Conservation (phyloP, 805 yeast genomes). For the Lipomyces japonicus region DNA sequence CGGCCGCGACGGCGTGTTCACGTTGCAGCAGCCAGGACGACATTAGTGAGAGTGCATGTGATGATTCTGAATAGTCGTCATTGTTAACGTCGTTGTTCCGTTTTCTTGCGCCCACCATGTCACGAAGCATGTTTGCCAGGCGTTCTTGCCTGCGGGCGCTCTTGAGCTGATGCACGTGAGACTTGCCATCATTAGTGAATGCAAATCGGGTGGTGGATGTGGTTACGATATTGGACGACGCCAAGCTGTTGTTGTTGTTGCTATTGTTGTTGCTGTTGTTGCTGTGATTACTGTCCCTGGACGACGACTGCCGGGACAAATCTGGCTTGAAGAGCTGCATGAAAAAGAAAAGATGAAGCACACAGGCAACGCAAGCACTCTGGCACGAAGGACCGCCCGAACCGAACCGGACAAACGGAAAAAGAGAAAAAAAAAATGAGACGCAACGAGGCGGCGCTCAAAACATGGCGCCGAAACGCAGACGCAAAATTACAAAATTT, state of each 20-base stretch:
- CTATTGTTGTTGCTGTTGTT: constrained; percentile 1
- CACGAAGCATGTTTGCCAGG: constrained; percentile 61
- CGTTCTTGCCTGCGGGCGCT: constrained; percentile 53
- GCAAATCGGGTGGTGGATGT: constrained; percentile 12
- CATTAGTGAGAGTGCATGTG: constrained; percentile 21
- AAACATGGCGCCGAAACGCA: too few species aligned
- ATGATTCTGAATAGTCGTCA: constrained; percentile 18
- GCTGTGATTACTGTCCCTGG: neutral
- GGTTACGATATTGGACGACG: too few species aligned
- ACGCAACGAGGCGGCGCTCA: too few species aligned
- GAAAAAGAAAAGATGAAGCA: neutral
- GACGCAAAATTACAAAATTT: too few species aligned
- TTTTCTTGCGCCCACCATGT: constrained; percentile 34
- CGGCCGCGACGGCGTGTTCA: neutral
- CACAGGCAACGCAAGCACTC: neutral
- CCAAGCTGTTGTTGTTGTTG: constrained; percentile 23
- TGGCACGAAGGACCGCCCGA: too few species aligned
- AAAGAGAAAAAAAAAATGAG: too few species aligned
- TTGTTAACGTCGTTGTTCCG: constrained; percentile 34
- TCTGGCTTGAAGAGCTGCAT: constrained; percentile 2
- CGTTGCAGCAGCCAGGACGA: constrained; percentile 25
- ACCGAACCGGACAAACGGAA: too few species aligned
- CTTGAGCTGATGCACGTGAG: constrained; percentile 74
- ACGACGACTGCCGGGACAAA: neutral
- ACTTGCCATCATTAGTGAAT: constrained; percentile 48